Evolutionary conservation across 768 basidiomycete species (phyloP), one percentile per base, ranked within the genome.

Genomic region (Psilocybe cubensis): DNA sequence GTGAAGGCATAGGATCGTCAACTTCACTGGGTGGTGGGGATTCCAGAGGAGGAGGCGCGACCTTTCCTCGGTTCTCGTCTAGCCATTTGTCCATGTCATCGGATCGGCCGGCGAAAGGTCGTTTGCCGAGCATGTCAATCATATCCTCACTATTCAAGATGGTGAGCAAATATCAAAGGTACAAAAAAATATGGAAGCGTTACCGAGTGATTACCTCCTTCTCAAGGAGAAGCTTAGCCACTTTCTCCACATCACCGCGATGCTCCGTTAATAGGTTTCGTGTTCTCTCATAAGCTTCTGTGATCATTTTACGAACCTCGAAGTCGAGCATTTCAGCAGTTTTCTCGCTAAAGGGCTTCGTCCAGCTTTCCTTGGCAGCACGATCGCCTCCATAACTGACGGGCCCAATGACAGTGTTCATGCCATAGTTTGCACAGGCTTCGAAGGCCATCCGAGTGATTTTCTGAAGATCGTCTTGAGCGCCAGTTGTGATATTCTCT

Each of bases 11-110:
- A 18, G 83, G 79, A 20, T 74, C 71, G 40, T 77, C 79, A 10
- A 71, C 53, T 8, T 64, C 66, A 49, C 70, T 71, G 5, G 74
- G 66, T 51, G 76, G 73, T n/a, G 72, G 63, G 7, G 70, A 59
- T 68, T 88, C 87, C 10, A 87, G 72, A 3, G 88, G 86, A 35
- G 87, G 84, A 20, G 85, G 85, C n/a, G 85, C 84, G 62, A 83
- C 84, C 47, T 81, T 79, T 38, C 80, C 81, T 33, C 80, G 81
- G 68, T 93, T 84, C 68, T 89, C 84, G 66, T 96, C 94, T n/a
- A 96, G 82, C 91, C 94, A 96, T 70, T 90, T 92, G 76, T 97
- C 95, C 96, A 98, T 97, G 63, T 96, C 94, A 69, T 96, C 94
- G 23, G 84, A 78, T 56, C 84, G 82, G 61, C 84, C 85, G n/a